A percentile compares a stretch with the other conserved stretches of the same genome.
phyloP scores from a whole-genome alignment of 1,284 basidiomycete genomes.

The Nidula niveotomentosa region DNA sequence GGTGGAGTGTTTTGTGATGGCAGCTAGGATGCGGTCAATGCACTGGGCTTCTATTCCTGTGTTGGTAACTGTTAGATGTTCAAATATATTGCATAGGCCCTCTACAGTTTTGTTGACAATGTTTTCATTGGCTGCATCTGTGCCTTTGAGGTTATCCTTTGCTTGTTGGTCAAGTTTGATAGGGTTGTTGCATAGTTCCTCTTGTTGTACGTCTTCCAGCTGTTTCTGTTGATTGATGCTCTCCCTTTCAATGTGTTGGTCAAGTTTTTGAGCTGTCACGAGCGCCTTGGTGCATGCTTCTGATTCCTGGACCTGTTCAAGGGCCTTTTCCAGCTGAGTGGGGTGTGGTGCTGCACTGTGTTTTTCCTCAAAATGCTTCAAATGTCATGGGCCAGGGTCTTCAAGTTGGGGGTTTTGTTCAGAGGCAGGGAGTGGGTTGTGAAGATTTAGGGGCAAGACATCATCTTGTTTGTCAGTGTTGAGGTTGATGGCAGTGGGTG shows the following conservation, averaged over 20 bases:
- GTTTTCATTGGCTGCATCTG: no score
- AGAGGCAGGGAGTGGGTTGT: not conserved
- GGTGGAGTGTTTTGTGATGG: not conserved
- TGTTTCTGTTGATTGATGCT: not conserved
- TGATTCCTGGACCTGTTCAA: not conserved
- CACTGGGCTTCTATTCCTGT: no score
- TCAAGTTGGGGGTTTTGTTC: no score
- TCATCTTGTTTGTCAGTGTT: conserved; percentile 1
- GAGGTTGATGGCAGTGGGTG: not conserved
- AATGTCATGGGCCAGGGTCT: not conserved
- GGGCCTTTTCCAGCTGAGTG: not conserved
- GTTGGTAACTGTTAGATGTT: not conserved
- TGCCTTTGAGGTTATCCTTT: not conserved
- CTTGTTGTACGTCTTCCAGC: not conserved
- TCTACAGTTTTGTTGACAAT: not conserved
- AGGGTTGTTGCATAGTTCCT: not conserved
- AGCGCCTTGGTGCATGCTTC: not conserved
- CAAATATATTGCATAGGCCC: not conserved
- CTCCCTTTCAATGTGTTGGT: not conserved
- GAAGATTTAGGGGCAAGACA: not conserved
- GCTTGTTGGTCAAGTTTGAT: not conserved
- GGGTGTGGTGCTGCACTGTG: not conserved
- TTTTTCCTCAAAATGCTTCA: not conserved
- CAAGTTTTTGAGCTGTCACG: no score
- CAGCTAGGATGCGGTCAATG: not conserved